Base-by-base conservation (phyloP, 768 basidiomycete genomes). In the Russula virescens region DNA sequence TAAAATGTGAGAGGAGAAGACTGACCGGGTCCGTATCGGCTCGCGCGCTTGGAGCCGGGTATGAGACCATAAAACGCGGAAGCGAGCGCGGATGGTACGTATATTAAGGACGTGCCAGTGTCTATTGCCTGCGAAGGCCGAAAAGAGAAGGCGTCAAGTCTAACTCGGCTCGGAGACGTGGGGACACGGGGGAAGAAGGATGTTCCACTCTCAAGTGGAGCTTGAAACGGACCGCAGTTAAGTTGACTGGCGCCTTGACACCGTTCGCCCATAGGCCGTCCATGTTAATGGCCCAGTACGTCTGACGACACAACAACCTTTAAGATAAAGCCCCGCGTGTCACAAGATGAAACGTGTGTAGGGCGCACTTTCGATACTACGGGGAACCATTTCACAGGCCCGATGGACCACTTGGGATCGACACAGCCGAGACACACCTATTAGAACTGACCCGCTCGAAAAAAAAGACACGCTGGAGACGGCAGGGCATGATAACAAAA, bases 41-140 rank as follows among this genome's bases (percentile, higher is more conserved):
- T 48, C 5, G 79, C 80, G 14, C 66, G 72, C 31, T 71, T 63
- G 14, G 82, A 73, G 13, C 77, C 80, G 11, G 82, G 82, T 25
- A 89, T 83, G 80, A 70, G 66, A 2, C 66, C 57, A 71, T 87
- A 88, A 61, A 88, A 77, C 10, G 71, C 65, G 2, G 69, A 55
- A 6, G 79, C 82, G 31, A 82, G 64, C 0, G 68, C 51, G 43
- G 73, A 69, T 1, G 85, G 83, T 7, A 85, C 62, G 71, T 87
- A 87, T 61, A 87, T 81, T 28, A 87, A 74, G 31, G 85, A 83
- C 4, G 85, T 86, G 34, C 87, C 86, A 0, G 85, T 85, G 68
- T 88, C 87, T 61, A 88, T 78, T 21, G 85, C 83, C 85, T 87
- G 59, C 8, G 31, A 31, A 26, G 23, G 25, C 5, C 2, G 18